Percentiles rank a stretch among this genome's conserved stretches.
Evolutionary conservation across 495 filamentous ascomycete genomes (phyloP).

Genomic region (Penicillium angulare): DNA sequence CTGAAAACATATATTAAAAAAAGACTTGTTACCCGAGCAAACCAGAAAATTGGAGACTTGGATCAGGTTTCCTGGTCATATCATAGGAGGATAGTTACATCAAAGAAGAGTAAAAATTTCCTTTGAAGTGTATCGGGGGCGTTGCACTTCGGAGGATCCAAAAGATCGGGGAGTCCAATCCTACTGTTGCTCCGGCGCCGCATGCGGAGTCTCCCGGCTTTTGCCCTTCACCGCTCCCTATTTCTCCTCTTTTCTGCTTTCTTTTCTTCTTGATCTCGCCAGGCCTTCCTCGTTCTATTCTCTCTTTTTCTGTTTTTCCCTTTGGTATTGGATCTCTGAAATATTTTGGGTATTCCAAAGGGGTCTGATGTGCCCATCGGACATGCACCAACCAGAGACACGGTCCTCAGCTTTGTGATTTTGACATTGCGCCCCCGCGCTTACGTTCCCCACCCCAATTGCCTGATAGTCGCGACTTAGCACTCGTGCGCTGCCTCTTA

Average conservation of each 20-base stretch:
- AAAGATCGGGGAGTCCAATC: background rate
- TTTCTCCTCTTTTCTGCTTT: background rate
- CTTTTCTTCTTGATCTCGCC: background rate
- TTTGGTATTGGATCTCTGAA: background rate
- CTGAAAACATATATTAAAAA: no score
- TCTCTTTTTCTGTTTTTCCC: background rate
- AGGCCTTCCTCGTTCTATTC: background rate
- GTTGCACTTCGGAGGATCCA: no score
- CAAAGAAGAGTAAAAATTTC: no score
- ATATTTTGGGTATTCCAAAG: background rate
- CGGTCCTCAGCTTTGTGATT: slow-evolving; percentile 14
- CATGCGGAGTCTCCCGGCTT: background rate
- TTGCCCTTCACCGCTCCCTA: slow-evolving; percentile 3
- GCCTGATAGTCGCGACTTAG: background rate
- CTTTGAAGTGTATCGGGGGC: no score
- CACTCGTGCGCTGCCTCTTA: background rate
- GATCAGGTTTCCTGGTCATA: no score
- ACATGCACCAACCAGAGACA: slow-evolving; percentile 12
- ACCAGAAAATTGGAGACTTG: no score
- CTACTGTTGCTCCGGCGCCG: background rate
- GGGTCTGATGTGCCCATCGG: slow-evolving; percentile 9
- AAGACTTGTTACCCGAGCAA: no score
- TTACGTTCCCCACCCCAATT: slow-evolving; percentile 7
- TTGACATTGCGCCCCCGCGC: slow-evolving; percentile 8
- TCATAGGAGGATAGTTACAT: no score